Conservation (phyloP, 164 flowering plant species). For the Vitis rotundifolia region DNA sequence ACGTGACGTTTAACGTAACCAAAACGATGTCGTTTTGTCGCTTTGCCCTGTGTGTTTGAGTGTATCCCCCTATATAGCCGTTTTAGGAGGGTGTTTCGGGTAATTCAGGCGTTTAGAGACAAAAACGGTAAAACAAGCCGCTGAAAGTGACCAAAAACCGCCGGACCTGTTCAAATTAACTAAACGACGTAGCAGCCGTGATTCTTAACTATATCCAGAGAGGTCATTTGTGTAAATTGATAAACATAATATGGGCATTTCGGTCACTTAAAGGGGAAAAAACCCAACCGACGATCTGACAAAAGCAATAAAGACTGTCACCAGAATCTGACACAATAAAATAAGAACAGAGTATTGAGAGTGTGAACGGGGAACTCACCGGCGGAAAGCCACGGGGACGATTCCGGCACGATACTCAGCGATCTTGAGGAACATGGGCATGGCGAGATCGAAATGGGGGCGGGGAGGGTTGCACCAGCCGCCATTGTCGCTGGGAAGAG, state of each 20-base stretch:
- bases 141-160: not conserved
- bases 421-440: conserved; percentile 65
- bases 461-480: conserved; percentile 81
- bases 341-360: conserved; percentile 2
- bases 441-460: conserved; percentile 66
- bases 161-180: not conserved
- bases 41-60: too few species aligned
- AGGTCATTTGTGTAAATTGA: not conserved
- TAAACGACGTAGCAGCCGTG: not conserved
- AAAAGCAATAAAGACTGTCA: too few species aligned
- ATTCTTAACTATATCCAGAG: not conserved
- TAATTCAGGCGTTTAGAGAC: too few species aligned
- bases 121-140: too few species aligned
- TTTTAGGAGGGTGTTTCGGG: too few species aligned
- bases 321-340: too few species aligned
- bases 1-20: too few species aligned
- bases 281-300: too few species aligned
- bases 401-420: conserved; percentile 65
- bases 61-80: too few species aligned
- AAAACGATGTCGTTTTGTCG: too few species aligned
- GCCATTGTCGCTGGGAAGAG: conserved; percentile 49
- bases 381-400: conserved; percentile 62
- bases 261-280: not conserved
- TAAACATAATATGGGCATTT: not conserved
- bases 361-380: conserved; percentile 23